phyloP scores from a whole-genome alignment of 1,284 basidiomycete species.

The Ustilago loliicola region DNA sequence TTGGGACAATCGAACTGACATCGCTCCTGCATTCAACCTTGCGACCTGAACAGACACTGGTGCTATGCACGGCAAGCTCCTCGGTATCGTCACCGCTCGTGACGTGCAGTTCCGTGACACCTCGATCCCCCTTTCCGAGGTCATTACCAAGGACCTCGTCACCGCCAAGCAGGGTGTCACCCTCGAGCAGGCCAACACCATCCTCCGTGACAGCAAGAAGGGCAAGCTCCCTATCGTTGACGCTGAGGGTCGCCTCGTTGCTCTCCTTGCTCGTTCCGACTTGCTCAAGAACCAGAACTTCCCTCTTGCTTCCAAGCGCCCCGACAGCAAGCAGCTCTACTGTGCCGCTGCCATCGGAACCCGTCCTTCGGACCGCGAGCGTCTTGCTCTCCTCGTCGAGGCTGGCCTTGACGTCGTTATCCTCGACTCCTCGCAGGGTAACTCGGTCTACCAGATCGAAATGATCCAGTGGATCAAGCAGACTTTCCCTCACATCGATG shows the following conservation, averaged over 20 bases:
- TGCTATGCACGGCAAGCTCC: conserved; percentile 85
- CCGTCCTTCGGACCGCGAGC: conserved; percentile 86
- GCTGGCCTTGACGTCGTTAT: conserved; percentile 96
- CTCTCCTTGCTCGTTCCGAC: conserved; percentile 80
- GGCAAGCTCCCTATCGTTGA: conserved; percentile 82
- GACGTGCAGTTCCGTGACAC: conserved; percentile 93
- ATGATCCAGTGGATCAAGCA: conserved; percentile 96
- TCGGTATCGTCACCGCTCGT: conserved; percentile 96
- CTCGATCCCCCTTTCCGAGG: conserved; percentile 79
- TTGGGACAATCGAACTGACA: conserved; percentile 2
- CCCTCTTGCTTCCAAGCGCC: conserved; percentile 92
- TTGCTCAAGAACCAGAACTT: conserved; percentile 98
- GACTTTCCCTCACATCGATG: conserved; percentile 79
- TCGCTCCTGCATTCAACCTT: background rate
- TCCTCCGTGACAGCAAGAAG: conserved; percentile 96
- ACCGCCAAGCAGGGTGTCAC: conserved; percentile 73
- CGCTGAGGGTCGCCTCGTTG: conserved; percentile 60
- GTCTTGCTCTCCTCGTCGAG: conserved; percentile 87
- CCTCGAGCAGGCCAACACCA: conserved; percentile 90
- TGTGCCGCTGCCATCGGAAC: conserved; percentile 98
- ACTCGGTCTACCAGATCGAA: conserved; percentile 92
- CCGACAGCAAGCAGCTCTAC: conserved; percentile 93
- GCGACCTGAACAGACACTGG: conserved; percentile 80
- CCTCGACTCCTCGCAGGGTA: conserved; percentile 96
- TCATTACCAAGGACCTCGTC: conserved; percentile 80